Base-by-base conservation (phyloP, 345 rosid genomes). In the Triadica sebifera region DNA sequence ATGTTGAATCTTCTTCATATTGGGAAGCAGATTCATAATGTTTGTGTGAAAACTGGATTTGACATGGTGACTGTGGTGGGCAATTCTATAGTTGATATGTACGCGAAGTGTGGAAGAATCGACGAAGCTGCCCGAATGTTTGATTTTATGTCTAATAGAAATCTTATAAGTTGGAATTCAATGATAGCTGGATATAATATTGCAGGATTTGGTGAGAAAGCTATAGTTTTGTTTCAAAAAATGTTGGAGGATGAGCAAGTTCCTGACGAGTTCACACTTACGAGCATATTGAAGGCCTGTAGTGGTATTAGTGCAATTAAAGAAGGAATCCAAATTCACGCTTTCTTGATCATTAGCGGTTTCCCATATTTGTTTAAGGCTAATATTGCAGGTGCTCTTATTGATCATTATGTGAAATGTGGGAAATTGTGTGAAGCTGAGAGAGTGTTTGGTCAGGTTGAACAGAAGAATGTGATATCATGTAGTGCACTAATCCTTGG, bases 401-500 rank as follows among this genome's bases (percentile, higher is more conserved):
- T 93, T 71, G 93, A 91, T 85, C 78, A 88, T 47, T 94, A 93
- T 75, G 90, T 88, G 66, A 93, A 94, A 80, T 87, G 93, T 67
- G 87, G 93, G 73, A 73, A 69, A 62, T 65, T 91, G 69, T 41
- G 57, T 45, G 81, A 75, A 81, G 98, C 97, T 59, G 74, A 81
- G 80, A 86, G 29, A 80, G 87, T 88, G 75, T 91, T 89, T 72
- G 80, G 78, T 80, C 87, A 75, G 51, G 78, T 84, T 46, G 89
- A 81, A 75, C 80, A 83, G 67, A 90, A 93, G 83, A 87, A 81
- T 79, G 81, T 83, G 69, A 81, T 91, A 80, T 87, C 97, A 13
- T 89, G 96, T 90, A 90, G 93, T 70, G 83, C 89, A 4, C 59
- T 93, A 57, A 89, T 95, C 78, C 86, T 91, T 43, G 97, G 96